Conservation (phyloP, 2,329 filamentous ascomycete genomes). For the Colletotrichum siamense region DNA sequence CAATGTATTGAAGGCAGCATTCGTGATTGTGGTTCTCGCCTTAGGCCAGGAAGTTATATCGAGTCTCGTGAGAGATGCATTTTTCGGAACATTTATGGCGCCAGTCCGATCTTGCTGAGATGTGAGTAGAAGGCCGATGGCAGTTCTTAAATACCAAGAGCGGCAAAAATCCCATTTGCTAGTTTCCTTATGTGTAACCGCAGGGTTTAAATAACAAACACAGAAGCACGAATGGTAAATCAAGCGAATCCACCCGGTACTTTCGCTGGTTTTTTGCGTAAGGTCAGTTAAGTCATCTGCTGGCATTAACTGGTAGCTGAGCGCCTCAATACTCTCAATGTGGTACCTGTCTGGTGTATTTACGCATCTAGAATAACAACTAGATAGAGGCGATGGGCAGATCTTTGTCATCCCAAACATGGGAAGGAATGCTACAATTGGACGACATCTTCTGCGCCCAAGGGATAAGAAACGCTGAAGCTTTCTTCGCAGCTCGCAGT, state of each 20-base stretch:
- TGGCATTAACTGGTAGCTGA: no score
- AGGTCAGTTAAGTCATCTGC: no score
- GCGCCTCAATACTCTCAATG: background rate
- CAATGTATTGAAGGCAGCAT: background rate
- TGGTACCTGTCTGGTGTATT: background rate
- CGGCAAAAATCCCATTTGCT: accelerated
- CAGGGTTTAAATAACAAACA: background rate
- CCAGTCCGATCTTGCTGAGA: background rate
- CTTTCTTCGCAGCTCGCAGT: background rate
- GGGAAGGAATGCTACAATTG: background rate
- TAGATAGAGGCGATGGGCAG: background rate
- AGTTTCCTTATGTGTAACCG: background rate
- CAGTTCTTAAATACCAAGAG: background rate
- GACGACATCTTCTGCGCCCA: accelerated
- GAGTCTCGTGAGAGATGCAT: background rate
- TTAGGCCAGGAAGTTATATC: background rate
- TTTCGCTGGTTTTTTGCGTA: no score
- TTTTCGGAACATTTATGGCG: accelerated
- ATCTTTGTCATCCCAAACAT: background rate
- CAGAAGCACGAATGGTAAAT: background rate
- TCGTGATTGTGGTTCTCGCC: background rate
- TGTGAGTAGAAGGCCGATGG: background rate
- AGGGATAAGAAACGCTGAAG: background rate
- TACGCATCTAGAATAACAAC: background rate
- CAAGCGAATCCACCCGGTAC: background rate